Base-by-base conservation (phyloP, 306 rosid species). In the Betula pendula region DNA sequence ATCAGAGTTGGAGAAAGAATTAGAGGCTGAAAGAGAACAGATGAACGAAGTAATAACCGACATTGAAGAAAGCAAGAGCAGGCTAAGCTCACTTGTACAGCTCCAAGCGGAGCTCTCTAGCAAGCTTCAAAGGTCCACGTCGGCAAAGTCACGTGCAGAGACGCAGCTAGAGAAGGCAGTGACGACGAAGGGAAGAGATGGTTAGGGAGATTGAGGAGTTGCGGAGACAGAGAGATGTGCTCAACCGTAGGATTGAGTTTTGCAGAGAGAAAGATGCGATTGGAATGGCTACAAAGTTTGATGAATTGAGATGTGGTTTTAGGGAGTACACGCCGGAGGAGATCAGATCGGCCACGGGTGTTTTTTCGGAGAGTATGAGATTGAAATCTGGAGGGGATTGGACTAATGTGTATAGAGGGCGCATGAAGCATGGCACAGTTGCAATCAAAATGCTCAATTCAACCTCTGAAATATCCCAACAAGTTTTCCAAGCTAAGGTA, bases 241-340 rank as follows among this genome's bases (percentile, higher is more conserved):
- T 94, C 19, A 84, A 80, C 6, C 74, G 96, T 52, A 87, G 97
- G 81, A 81, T 94, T 3, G 94, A 88, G 79, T 91, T 90, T 47
- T 91, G 96, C 65, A 91, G 76, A 67, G 88, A 91, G 6, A 87
- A 82, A 73, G 97, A 94, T 52, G 97, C 89, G 9, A 90, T 92
- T 8, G 92, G 92, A 59, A 92, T 79, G 87, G 85, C 80, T 0
- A 79, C 79, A 1, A 81, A 83, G 83, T 17, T 83, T 10, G 72
- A 55, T 1, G 88, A 88, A 52, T 62, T 48, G 10, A 40, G 75
- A 8, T 86, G 83, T n/a, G 35, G 73, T 29, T 81, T 85, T 27
- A 87, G 92, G 76, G 94, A 79, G 82, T 94, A 90, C 73, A 81
- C 86, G 1, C 72, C 59, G 3, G 89, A 87, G 40, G 98, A 94